Percentiles rank a stretch among this genome's conserved stretches.
phyloP scores from a whole-genome alignment of 164 flowering plant genomes.

The Saururus chinensis region DNA sequence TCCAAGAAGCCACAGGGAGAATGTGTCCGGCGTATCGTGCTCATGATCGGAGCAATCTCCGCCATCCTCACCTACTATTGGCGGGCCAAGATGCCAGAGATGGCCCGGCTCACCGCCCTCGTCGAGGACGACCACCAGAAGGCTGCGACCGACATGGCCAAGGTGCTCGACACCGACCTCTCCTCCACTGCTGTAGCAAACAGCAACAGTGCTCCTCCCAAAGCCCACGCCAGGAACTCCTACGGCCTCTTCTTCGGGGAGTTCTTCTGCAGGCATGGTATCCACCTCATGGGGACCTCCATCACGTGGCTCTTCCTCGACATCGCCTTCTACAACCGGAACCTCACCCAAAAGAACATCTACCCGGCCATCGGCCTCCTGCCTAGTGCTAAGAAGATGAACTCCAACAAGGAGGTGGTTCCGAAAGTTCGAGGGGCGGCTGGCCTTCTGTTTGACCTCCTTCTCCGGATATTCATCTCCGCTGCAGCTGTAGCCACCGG shows the following conservation, averaged over 20 bases:
- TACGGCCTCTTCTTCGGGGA: slow-evolving; percentile 25
- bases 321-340: slow-evolving; percentile 35
- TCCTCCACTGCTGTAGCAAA: not conserved
- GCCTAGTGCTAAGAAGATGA: slow-evolving; percentile 12
- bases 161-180: slow-evolving; percentile 15
- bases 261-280: slow-evolving; percentile 28
- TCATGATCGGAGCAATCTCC: slow-evolving; percentile 47
- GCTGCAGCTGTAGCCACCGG: too few relatives aligned
- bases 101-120: slow-evolving; percentile 41
- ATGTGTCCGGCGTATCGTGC: slow-evolving; percentile 35
- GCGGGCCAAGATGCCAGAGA: slow-evolving; percentile 50
- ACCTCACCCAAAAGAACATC: slow-evolving; percentile 37
- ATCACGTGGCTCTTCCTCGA: slow-evolving; percentile 46
- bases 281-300: slow-evolving; percentile 30
- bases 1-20: slow-evolving; percentile 35
- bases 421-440: too few relatives aligned
- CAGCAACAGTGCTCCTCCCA: too few relatives aligned
- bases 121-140: slow-evolving; percentile 23
- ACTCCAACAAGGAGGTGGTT: slow-evolving; percentile 35
- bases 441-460: too few relatives aligned
- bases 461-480: too few relatives aligned
- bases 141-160: slow-evolving; percentile 39
- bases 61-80: slow-evolving; percentile 40
- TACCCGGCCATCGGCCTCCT: slow-evolving; percentile 26
- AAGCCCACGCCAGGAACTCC: not conserved